Base-by-base conservation (phyloP, 176 grass and related monocot genomes). In the Oryza coarctata region DNA sequence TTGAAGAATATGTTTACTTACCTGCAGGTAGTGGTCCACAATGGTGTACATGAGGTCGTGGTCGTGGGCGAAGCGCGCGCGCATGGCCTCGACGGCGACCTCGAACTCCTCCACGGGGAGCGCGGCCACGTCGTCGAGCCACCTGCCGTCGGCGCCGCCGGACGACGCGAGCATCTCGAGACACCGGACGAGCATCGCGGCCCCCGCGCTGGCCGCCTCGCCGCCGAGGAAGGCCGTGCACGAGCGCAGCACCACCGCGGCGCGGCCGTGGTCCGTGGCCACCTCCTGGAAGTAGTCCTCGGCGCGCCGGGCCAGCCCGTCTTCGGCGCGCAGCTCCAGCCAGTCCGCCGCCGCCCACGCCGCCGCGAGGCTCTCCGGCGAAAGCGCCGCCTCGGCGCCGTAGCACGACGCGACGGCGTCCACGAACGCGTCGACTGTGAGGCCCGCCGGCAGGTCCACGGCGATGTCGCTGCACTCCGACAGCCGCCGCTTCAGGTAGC, bases 41-140 rank as follows among this genome's bases (percentile, higher is more conserved):
- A 99, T 73, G 38, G 87, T 85, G 87, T 99, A 99, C 63, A 99
- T 75, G 61, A 95, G 81, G 57, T 99, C 96, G 65, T 99, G 96
- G 47, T 99, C 96, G 40, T 90, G 87, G 60, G 78, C 71, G 32
- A 78, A 83, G 12, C 93, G 84, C 77, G 69, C 80, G 25, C 85
- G 84, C 91, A 99, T 90, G 76, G 89, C 88, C 75, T 89, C 90
- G 7, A 86, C 84, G 29, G 68, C 61, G 40, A 82, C 70, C 68
- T 84, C 64, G 68, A 98, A 90, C 70, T 91, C 80, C 47, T 84
- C 89, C 2, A 82, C 28, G 6, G 88, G 55, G 15, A 99, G 78
- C 50, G 80, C 65, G 3, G 85, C 84, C 47, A 99, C 69, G 69
- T 90, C 93, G n/a, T 95, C 73, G 23, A 91, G 80, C 96, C 96